Conservation (phyloP, 2,329 filamentous ascomycete species). For the Venturia carpophila region DNA sequence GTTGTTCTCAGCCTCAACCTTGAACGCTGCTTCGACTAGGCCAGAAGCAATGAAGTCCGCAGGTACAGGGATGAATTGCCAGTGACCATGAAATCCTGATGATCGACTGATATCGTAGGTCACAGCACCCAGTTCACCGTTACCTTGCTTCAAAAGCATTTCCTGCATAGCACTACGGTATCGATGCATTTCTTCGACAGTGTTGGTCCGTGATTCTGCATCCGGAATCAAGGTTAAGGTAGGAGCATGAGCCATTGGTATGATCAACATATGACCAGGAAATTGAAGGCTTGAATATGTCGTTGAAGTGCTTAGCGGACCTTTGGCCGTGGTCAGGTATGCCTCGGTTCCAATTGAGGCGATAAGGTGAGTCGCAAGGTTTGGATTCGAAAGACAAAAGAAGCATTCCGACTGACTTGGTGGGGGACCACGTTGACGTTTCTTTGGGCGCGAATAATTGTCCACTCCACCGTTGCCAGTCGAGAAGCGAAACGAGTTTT, state of each 20-base stretch:
- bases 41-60: constrained; percentile 59
- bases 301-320: constrained; percentile 64
- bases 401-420: constrained; percentile 68
- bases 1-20: constrained; percentile 74
- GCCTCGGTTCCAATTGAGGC: constrained; percentile 79
- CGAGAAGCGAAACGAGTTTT: constrained; percentile 29
- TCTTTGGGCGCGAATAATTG: constrained; percentile 33
- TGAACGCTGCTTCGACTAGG: constrained; percentile 80
- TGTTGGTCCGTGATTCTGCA: constrained; percentile 47
- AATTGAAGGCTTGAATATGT: constrained; percentile 69
- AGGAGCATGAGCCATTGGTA: constrained; percentile 74
- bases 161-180: constrained; percentile 70
- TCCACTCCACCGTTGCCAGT: constrained; percentile 21
- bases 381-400: constrained; percentile 88
- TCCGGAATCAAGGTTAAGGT: constrained; percentile 62
- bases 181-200: constrained; percentile 71
- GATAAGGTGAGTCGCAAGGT: constrained; percentile 78
- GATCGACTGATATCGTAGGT: constrained; percentile 87
- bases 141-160: constrained; percentile 55
- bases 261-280: constrained; percentile 82
- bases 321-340: constrained; percentile 88
- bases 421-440: constrained; percentile 33
- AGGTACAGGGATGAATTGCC: constrained; percentile 81
- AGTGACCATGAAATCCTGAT: constrained; percentile 79
- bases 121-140: constrained; percentile 63